These are phyloP conservation scores for Aspergillus coremiiformis DNA, from an alignment of 495 filamentous ascomycete genomes.

Conservation along the genomic window DNA sequence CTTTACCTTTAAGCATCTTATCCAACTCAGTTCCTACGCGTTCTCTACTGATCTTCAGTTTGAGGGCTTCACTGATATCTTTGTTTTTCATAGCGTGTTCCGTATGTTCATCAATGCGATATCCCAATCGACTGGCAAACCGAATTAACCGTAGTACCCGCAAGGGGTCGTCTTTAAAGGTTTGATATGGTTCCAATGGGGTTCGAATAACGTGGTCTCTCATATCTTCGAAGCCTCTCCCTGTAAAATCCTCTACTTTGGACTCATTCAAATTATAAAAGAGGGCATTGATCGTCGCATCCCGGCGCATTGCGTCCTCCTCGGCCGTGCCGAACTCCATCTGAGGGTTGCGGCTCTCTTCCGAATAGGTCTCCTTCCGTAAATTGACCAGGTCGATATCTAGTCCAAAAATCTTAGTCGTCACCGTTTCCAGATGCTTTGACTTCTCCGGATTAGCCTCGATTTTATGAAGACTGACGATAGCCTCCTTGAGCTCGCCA, in stretches of 20 bases:
- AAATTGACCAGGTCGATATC: conserved; percentile 95
- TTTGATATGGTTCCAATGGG: conserved; percentile 81
- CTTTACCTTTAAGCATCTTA: conserved; percentile 77
- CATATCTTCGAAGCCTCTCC: conserved; percentile 68
- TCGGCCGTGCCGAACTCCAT: conserved; percentile 90
- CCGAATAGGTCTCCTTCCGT: conserved; percentile 80
- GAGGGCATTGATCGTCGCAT: conserved; percentile 91
- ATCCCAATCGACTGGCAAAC: conserved; percentile 80
- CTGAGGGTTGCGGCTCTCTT: conserved; percentile 78
- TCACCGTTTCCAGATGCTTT: conserved; percentile 93
- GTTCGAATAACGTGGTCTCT: conserved; percentile 65
- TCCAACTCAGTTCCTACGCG: conserved; percentile 74
- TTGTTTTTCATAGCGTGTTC: conserved; percentile 66
- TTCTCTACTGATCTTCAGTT: conserved; percentile 86
- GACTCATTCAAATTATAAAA: conserved; percentile 84
- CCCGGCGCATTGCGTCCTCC: conserved; percentile 83
- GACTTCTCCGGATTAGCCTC: conserved; percentile 92
- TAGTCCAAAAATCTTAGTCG: conserved; percentile 73
- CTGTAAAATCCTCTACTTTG: conserved; percentile 77
- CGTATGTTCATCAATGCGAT: conserved; percentile 61
- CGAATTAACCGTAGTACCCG: conserved; percentile 82
- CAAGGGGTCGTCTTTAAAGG: conserved; percentile 91
- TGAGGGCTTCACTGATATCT: conserved; percentile 67
- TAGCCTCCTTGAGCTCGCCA: conserved; percentile 28
- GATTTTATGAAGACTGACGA: conserved; percentile 61